Base-by-base conservation (phyloP, 73 alveolate genomes). In the Uronychia binucleata region DNA sequence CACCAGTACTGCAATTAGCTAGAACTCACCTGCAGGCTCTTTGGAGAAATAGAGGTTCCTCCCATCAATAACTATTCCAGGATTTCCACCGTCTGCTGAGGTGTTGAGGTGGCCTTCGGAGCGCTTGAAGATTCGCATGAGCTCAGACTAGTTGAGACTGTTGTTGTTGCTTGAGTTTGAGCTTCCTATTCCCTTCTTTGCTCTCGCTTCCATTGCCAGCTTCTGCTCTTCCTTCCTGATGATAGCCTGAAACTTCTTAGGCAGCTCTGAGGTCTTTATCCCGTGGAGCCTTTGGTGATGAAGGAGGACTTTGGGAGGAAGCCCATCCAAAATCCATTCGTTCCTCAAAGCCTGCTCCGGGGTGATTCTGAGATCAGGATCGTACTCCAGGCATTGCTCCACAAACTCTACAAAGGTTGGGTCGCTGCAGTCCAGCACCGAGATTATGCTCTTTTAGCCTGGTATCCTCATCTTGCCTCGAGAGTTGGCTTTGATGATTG, bases 391-490 rank as follows among this genome's bases (percentile, higher is more conserved):
- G 30, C 93, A 85, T 76, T 86, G 74, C 31, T 74, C 82, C 31
- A 85, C 31, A 60, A 90, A 90, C 26, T 90, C 93, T n/a, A 94
- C 83, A 80, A 86, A 90, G 29, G 77, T 58, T 35, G 92, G 82
- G 60, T 91, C 88, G 57, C 59, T 84, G 29, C 90, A 78, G n/a
- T 80, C 85, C 80, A 92, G 58, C 19, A 88, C 79, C 74, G 75
- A 57, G 11, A 35, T 77, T 26, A 92, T 67, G 35, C 75, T 32
- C 77, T 92, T 92, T 0, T 91, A 30, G 35, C 86, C 79, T 26
- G 96, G 96, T 28, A 77, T 67, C 60, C 96, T 87, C 25, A 80
- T 58, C 80, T 89, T 84, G 0, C 97, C 97, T 85, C 89, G 88
- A 28, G 93, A 74, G 74, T 92, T 92, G 0, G 91, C 78, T 25